These are phyloP conservation scores for Raffaelea ambrosiae DNA, from an alignment of 2,329 filamentous ascomycete species.

Conservation along the genomic window DNA sequence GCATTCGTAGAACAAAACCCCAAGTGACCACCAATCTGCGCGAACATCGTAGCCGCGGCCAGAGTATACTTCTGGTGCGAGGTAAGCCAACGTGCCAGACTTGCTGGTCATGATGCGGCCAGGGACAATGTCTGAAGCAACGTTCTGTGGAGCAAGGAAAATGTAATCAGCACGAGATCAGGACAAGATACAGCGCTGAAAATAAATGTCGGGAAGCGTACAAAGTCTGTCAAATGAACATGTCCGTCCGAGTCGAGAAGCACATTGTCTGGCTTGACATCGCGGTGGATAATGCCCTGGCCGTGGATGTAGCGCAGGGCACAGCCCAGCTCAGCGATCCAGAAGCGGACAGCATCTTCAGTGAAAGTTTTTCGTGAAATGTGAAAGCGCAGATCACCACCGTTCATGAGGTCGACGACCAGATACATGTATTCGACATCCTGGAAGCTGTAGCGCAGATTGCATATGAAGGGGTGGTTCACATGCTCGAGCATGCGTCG, in stretches of 20 bases:
- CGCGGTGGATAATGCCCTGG: constrained; percentile 82
- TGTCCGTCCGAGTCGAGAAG: constrained; percentile 82
- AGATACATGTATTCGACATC: constrained; percentile 99
- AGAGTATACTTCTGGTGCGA: constrained; percentile 90
- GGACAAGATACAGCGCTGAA: neutral
- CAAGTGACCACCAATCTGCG: constrained; percentile 97
- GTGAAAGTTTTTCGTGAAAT: constrained; percentile 97
- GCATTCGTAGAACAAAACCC: constrained; percentile 98
- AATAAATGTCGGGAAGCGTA: constrained; percentile 37
- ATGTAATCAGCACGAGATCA: constrained; percentile 1
- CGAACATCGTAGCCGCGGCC: constrained; percentile 83
- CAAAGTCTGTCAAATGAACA: constrained; percentile 96
- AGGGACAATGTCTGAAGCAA: constrained; percentile 84
- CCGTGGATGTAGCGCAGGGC: constrained; percentile 79
- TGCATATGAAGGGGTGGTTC: constrained; percentile 96
- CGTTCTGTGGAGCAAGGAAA: constrained; percentile 57
- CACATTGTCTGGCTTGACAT: constrained; percentile 89
- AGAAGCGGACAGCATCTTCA: constrained; percentile 92
- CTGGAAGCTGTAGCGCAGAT: constrained; percentile 97
- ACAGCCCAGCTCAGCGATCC: constrained; percentile 91
- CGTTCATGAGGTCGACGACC: constrained; percentile 96
- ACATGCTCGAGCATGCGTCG: constrained; percentile 96
- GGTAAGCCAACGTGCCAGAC: constrained; percentile 90
- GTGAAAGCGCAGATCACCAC: constrained; percentile 92
- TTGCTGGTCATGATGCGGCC: constrained; percentile 84